Evolutionary conservation across 345 rosid genomes (phyloP), one percentile per base, ranked within the genome.

Genomic region (Salix arbutifolia): DNA sequence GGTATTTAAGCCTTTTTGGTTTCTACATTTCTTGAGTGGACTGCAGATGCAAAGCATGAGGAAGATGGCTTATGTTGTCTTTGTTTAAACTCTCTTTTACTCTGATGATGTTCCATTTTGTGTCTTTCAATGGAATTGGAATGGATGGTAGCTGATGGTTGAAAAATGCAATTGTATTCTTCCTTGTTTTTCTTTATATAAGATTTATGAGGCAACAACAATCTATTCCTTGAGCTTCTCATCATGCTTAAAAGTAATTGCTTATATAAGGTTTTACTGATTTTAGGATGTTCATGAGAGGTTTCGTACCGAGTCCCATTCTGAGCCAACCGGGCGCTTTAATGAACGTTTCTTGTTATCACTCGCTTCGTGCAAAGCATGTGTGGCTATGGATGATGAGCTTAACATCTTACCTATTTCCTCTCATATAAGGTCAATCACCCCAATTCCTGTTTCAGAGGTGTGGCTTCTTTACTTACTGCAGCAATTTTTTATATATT

Each of bases 281-380:
- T 89, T 53, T 79, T 89, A 96, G 98, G 99, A 96, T 89, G 99
- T 96, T 74, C 99, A 96, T 56, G 98, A 92, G 71, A 92, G 99
- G 75, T 92, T 90, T 77, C 91, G 99, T 61, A 96, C 98, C 4
- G 99, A 96, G 80, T 92, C 99, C 18, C 99, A 96, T 82, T 87
- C 92, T 72, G 87, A 90, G 80, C 92, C 98, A 76, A 77, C 94
- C 17, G 96, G 96, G 7, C 90, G 97, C 61, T 96, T 96, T 78
- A 96, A 96, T 78, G 98, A 93, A 68, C 94, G 98, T 23, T 96
- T 96, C 84, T 80, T 96, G 68, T 82, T 96, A 58, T 96, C 99
- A 65, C 76, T 96, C 61, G 95, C 99, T 60, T 90, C 95, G 1
- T 93, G 98, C 88, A 96, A 90, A 87, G 86, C 99, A 60, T 96